Conservation (phyloP, 306 rosid species). For the Delonix regia region DNA sequence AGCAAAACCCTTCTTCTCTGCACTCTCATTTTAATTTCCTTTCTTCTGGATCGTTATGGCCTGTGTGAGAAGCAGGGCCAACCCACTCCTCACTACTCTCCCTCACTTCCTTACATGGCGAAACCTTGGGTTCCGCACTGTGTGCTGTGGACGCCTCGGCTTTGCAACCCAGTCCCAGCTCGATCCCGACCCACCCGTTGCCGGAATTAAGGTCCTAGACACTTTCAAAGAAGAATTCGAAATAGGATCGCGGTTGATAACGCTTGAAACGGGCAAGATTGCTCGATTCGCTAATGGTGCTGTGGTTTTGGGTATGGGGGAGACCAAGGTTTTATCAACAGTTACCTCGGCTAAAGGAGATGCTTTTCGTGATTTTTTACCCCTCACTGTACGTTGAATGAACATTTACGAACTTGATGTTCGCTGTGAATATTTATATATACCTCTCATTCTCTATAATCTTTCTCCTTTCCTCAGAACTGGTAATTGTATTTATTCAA, state of each 20-base stretch:
- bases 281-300: slow-evolving; percentile 93
- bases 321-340: slow-evolving; percentile 76
- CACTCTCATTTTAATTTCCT: too few relatives aligned
- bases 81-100: slow-evolving; percentile 54
- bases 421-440: not conserved
- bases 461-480: not conserved
- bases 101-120: slow-evolving; percentile 64
- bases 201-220: slow-evolving; percentile 63
- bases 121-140: slow-evolving; percentile 49
- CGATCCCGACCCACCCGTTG: slow-evolving; percentile 40
- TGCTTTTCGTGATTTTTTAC: slow-evolving; percentile 75
- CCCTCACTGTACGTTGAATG: slow-evolving; percentile 73
- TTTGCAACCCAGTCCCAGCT: slow-evolving; percentile 53
- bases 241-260: slow-evolving; percentile 66
- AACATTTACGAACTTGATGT: not conserved
- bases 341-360: slow-evolving; percentile 70
- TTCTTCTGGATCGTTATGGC: slow-evolving; percentile 41
- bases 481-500: not conserved
- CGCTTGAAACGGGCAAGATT: slow-evolving; percentile 78
- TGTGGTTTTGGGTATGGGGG: slow-evolving; percentile 71
- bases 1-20: slow-evolving; percentile 22
- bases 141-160: slow-evolving; percentile 70
- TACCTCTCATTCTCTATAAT: not conserved
- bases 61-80: slow-evolving; percentile 46
- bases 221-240: slow-evolving; percentile 78